phyloP scores from a whole-genome alignment of 2,329 filamentous ascomycete species.

The Nigrospora osmanthi region DNA sequence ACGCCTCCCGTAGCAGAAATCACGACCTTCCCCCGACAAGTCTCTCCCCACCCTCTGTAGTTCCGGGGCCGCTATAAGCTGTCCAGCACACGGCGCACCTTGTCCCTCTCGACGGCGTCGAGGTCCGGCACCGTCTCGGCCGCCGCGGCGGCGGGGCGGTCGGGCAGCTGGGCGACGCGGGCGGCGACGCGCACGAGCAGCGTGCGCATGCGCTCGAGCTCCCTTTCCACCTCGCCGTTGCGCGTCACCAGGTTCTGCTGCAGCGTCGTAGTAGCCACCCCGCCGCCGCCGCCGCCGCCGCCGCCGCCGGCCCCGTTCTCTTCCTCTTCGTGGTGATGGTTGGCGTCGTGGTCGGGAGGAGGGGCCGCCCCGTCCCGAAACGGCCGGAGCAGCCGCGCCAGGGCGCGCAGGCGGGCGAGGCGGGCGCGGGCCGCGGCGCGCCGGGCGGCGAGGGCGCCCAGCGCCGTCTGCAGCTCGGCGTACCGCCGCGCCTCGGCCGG shows the following conservation, averaged over 20 bases:
- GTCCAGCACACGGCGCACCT: conserved; percentile 33
- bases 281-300: conserved; percentile 25
- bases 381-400: conserved; percentile 43
- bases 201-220: conserved; percentile 59
- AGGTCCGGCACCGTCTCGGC: conserved; percentile 24
- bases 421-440: conserved; percentile 29
- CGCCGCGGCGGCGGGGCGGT: conserved; percentile 10
- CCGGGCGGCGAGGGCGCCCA: conserved; percentile 41
- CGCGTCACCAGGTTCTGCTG: conserved; percentile 62
- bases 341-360: no score
- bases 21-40: neutral
- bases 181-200: conserved; percentile 53
- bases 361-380: conserved; percentile 29
- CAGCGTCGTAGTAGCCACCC: conserved; percentile 29
- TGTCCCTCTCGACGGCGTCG: conserved; percentile 29
- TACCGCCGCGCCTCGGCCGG: conserved; percentile 45
- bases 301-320: conserved; percentile 20
- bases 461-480: conserved; percentile 35
- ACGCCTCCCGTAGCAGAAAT: neutral
- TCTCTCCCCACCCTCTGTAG: no score
- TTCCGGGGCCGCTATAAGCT: conserved; percentile 11
- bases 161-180: conserved; percentile 34
- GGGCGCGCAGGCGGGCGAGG: conserved; percentile 37
- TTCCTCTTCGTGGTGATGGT: neutral
- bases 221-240: conserved; percentile 56